These are phyloP conservation scores for Verticillium klebahnii DNA, from an alignment of 2,329 filamentous ascomycete species.

Conservation along the genomic window DNA sequence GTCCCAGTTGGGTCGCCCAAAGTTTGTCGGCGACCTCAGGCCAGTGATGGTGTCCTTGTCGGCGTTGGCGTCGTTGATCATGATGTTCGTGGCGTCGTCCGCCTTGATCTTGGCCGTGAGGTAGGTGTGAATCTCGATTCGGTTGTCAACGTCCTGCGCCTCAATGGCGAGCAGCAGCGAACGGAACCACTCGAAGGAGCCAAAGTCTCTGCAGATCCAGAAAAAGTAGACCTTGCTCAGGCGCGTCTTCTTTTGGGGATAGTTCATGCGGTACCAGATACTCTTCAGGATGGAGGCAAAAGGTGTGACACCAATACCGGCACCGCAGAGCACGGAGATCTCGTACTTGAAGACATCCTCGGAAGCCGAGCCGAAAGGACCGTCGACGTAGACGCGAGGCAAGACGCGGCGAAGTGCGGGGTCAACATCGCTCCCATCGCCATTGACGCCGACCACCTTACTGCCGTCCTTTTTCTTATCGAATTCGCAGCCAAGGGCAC, in stretches of 20 bases:
- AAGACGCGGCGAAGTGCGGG: constrained; percentile 68
- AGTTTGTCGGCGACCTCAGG: constrained; percentile 76
- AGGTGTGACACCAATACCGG: constrained; percentile 81
- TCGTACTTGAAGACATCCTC: constrained; percentile 91
- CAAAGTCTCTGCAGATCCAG: constrained; percentile 87
- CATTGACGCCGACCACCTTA: constrained; percentile 65
- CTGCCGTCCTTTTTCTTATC: constrained; percentile 55
- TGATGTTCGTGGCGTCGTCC: constrained; percentile 84
- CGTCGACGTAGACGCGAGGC: constrained; percentile 77
- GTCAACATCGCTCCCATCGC: constrained; percentile 56
- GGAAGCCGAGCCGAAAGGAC: constrained; percentile 79
- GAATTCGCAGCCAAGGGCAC: constrained; percentile 71
- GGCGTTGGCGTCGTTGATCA: constrained; percentile 85
- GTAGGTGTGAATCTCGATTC: constrained; percentile 87
- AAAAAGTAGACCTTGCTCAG: constrained; percentile 88
- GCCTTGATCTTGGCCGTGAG: constrained; percentile 82
- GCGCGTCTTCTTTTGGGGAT: constrained; percentile 72
- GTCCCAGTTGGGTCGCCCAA: constrained; percentile 84
- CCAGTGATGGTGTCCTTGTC: constrained; percentile 83
- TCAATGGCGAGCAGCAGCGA: constrained; percentile 80
- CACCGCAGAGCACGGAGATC: constrained; percentile 72
- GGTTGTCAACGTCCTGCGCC: constrained; percentile 76
- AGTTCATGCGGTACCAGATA: constrained; percentile 93
- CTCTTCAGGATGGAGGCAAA: constrained; percentile 85
- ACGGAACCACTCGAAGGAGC: constrained; percentile 86